Percentiles rank a stretch among this genome's conserved stretches.
phyloP scores from a whole-genome alignment of 108 stramenopile genomes.

The Fragilaria radians region DNA sequence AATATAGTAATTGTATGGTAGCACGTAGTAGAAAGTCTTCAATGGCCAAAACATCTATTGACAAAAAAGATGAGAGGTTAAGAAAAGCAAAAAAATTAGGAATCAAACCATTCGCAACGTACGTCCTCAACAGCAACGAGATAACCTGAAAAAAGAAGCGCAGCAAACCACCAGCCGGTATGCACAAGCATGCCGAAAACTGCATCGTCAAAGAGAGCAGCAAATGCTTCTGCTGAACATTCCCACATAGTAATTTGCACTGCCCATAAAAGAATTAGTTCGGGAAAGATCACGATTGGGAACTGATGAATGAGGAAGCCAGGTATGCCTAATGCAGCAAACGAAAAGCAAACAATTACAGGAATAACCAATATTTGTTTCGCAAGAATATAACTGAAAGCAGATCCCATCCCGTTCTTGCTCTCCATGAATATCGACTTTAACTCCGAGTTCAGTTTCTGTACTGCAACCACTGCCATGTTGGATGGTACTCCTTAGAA shows the following conservation, averaged over 20 bases:
- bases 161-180: conserved; percentile 13
- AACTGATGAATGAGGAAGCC: conserved; percentile 7
- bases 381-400: conserved; percentile 9
- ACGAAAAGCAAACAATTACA: conserved; percentile 7
- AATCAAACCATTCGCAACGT: background rate
- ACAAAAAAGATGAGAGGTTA: background rate
- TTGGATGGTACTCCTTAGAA: background rate
- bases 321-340: conserved; percentile 6
- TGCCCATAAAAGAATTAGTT: conserved; percentile 1
- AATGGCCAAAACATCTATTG: conserved; percentile 14
- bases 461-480: conserved; percentile 11
- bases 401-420: conserved; percentile 18
- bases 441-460: conserved; percentile 9
- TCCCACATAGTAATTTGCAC: conserved; percentile 6
- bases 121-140: conserved; percentile 7
- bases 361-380: conserved; percentile 12
- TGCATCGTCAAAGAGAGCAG: conserved; percentile 13
- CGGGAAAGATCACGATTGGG: background rate
- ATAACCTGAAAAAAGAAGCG: conserved; percentile 14
- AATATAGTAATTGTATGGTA: conserved; percentile 7
- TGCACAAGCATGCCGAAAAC: conserved; percentile 12
- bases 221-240: conserved; percentile 6
- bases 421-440: conserved; percentile 6
- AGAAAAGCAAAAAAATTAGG: background rate
- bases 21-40: conserved; percentile 10